Base-by-base conservation (phyloP, 2,329 filamentous ascomycete genomes). In the Tolypocladium album region DNA sequence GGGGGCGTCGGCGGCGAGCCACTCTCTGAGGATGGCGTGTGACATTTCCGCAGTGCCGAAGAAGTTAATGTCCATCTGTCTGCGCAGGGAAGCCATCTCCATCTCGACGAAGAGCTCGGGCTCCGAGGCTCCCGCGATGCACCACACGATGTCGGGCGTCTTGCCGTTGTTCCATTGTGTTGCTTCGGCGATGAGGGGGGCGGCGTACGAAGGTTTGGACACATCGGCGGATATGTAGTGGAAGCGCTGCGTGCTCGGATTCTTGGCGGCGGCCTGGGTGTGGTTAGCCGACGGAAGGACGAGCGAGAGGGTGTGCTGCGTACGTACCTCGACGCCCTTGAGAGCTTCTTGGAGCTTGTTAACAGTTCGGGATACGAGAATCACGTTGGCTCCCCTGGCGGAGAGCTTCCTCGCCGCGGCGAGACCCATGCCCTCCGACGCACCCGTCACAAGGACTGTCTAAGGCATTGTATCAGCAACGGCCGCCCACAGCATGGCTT, bases 31-130 rank as follows among this genome's bases (percentile, higher is more conserved):
- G 22, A 88, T 85, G 24, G 90, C 86, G 70, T 95, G 91, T 43
- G 91, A 88, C 75, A 96, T 89, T 72, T 96, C 94, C 47, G 88
- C 88, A 38, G 87, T 86, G 56, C 90, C 89, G 82, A 88, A 96
- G 77, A 90, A 97, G 75, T 97, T 93, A 66, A 93, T 83, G 69
- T 96, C 90, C 90, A 96, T 96, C 72, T 96, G 90, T 64, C 81
- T 78, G 50, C 88, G 83, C 65, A 92, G 77, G 13, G 82, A 82
- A 9, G 85, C 76, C 58, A 90, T 77, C 11, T 88, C 81, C 45
- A 85, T 85, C 62, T 96, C 89, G 64, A 89, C 73, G 76, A 93
- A 96, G 62, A 96, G 87, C 42, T 84, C 81, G 0, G 92, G 92
- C 20, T 79, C 80, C 7, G 89, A 83, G 64, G 83, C 79, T 62